Conservation (phyloP, 2,329 filamentous ascomycete species). For the Plenodomus biglobosus region DNA sequence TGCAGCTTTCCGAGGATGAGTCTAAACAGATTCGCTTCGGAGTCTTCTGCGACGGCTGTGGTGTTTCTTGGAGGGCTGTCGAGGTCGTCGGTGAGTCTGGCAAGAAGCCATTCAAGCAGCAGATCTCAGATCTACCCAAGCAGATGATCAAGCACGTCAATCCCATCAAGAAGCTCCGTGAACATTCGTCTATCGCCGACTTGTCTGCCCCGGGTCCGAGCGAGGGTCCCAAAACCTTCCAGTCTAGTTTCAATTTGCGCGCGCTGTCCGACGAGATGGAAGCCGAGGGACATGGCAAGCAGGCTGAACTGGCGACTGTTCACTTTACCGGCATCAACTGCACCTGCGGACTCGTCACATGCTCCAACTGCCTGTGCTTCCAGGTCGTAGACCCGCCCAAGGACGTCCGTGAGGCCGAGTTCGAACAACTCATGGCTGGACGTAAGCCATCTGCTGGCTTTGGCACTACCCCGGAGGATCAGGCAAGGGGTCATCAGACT, state of each 20-base stretch:
- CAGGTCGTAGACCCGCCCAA: slow-evolving; percentile 18
- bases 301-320: slow-evolving; percentile 21
- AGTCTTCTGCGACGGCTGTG: slow-evolving; percentile 28
- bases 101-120: slow-evolving; percentile 8
- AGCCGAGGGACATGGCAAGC: slow-evolving; percentile 12
- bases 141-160: slow-evolving; percentile 7
- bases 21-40: slow-evolving; percentile 22
- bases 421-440: not conserved
- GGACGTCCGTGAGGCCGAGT: not conserved
- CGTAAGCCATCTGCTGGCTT: slow-evolving; percentile 3
- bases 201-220: not conserved
- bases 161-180: slow-evolving; percentile 13
- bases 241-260: slow-evolving; percentile 13
- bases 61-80: slow-evolving; percentile 25
- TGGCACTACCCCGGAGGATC: slow-evolving; percentile 14
- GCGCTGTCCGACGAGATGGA: slow-evolving; percentile 11
- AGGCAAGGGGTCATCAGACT: slow-evolving; percentile 20
- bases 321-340: slow-evolving; percentile 25
- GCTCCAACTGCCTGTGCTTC: slow-evolving; percentile 22
- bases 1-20: slow-evolving; percentile 15
- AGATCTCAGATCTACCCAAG: slow-evolving; percentile 15
- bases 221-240: not conserved
- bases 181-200: slow-evolving; percentile 15
- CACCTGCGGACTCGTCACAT: slow-evolving; percentile 19
- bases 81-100: slow-evolving; percentile 4